Evolutionary conservation across 352 stramenopile genomes (phyloP).

Genomic region (Peronospora belbahrii): DNA sequence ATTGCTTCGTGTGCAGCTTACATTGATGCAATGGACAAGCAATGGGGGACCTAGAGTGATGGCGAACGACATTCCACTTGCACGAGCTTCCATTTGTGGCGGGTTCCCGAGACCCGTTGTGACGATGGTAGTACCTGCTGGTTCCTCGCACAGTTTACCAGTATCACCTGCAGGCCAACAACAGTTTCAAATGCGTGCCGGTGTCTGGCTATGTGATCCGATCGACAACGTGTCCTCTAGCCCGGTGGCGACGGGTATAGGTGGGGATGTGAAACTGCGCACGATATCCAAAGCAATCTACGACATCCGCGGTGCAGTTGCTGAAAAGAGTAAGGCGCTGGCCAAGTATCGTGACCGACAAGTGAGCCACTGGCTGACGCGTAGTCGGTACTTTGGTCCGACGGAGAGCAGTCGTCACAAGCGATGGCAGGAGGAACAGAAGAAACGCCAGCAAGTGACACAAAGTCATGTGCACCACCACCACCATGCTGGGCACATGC

Average conservation of each 20-base stretch:
- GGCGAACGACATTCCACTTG: slow-evolving; percentile 10
- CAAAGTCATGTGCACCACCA: slow-evolving; percentile 21
- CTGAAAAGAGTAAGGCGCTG: slow-evolving; percentile 47
- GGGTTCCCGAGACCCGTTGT: slow-evolving; percentile 20
- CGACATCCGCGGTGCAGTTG: slow-evolving; percentile 55
- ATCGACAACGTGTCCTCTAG: slow-evolving; percentile 31
- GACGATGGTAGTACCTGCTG: slow-evolving; percentile 18
- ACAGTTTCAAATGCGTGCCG: slow-evolving; percentile 28
- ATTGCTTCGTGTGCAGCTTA: slow-evolving; percentile 17
- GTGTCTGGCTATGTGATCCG: slow-evolving; percentile 62
- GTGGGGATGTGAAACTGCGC: slow-evolving; percentile 55
- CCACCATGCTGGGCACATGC: slow-evolving; percentile 7
- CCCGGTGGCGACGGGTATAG: slow-evolving; percentile 1
- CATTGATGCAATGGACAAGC: slow-evolving; percentile 18
- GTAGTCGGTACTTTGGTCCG: slow-evolving; percentile 70
- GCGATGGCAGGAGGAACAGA: slow-evolving; percentile 65
- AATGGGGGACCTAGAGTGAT: slow-evolving; percentile 1
- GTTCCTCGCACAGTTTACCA: slow-evolving; percentile 18
- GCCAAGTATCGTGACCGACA: slow-evolving; percentile 49
- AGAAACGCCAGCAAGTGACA: slow-evolving; percentile 39
- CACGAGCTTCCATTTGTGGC: slow-evolving; percentile 24
- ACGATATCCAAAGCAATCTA: slow-evolving; percentile 72
- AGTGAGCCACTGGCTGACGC: slow-evolving; percentile 43
- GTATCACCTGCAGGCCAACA: slow-evolving; percentile 16
- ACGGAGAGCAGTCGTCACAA: slow-evolving; percentile 73